Conservation (phyloP, 495 filamentous ascomycete species). For the Astrothelium macrocarpum region DNA sequence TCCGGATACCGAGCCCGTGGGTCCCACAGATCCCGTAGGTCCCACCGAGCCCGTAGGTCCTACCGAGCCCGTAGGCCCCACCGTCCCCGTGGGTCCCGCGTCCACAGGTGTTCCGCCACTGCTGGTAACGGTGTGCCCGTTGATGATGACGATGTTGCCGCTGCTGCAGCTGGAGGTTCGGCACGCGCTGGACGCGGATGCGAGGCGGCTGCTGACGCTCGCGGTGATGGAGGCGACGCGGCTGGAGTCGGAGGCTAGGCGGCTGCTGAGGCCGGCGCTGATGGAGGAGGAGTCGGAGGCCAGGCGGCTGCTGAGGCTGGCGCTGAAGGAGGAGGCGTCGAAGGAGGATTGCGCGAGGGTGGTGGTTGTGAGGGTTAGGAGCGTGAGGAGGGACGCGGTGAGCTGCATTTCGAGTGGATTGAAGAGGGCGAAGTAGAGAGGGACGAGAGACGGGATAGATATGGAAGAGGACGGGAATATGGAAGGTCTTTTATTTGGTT, state of each 20-base stretch:
- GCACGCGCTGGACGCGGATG: not conserved
- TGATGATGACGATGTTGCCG: not conserved
- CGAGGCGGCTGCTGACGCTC: not conserved
- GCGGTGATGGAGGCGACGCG: not conserved
- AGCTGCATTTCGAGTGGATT: not conserved
- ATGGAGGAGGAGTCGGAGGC: not conserved
- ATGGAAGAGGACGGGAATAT: too few species aligned
- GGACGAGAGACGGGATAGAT: too few species aligned
- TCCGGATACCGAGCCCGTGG: not conserved
- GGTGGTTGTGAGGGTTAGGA: not conserved
- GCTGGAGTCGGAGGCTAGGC: not conserved
- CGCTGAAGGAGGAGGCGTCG: not conserved
- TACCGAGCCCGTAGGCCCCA: not conserved
- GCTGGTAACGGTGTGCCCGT: not conserved
- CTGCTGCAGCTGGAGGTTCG: not conserved
- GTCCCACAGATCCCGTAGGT: not conserved
- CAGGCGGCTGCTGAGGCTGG: not conserved
- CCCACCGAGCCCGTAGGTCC: not conserved
- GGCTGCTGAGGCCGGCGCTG: not conserved
- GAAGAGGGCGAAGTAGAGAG: not conserved
- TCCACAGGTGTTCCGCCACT: not conserved
- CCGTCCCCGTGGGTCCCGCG: not conserved
- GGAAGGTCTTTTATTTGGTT: too few species aligned
- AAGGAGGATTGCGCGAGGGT: not conserved
- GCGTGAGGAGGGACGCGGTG: not conserved